Percentiles rank a stretch among this genome's conserved stretches.
These are phyloP conservation scores for Capsaspora owczarzaki DNA, from an alignment of 78 protist species.

Conservation along the genomic window DNA sequence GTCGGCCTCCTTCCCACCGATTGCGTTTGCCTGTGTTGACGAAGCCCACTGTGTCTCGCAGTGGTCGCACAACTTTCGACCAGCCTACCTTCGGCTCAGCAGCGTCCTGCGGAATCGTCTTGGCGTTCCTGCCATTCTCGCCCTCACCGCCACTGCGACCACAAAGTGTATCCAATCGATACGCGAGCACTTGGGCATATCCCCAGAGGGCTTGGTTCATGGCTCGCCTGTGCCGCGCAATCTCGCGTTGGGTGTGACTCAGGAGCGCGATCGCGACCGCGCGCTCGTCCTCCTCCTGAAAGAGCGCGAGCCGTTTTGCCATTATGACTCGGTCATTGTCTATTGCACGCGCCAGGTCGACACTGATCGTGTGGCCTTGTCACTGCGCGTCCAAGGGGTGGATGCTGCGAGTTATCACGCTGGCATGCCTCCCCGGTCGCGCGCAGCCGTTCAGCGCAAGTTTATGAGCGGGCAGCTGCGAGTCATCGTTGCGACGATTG, in stretches of 20 bases:
- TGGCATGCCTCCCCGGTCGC: conserved; percentile 5
- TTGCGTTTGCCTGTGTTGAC: conserved; percentile 56
- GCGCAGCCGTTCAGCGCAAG: conserved; percentile 16
- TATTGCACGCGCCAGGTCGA: conserved; percentile 12
- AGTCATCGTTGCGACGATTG: conserved; percentile 89
- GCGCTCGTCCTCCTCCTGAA: not conserved
- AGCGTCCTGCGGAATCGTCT: not conserved
- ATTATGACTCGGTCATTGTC: not conserved
- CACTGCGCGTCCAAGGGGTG: not conserved
- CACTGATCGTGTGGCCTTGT: conserved; percentile 1
- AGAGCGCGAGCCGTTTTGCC: no score
- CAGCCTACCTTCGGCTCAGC: conserved; percentile 25
- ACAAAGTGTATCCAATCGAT: not conserved
- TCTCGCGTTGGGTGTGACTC: not conserved
- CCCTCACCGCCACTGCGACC: conserved; percentile 53
- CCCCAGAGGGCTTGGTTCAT: not conserved
- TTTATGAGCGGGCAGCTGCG: conserved; percentile 3
- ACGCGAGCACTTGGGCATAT: not conserved
- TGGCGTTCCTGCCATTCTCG: conserved; percentile 18
- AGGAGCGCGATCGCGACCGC: not conserved
- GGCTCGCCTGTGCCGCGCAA: conserved; percentile 6
- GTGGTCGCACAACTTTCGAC: conserved; percentile 79
- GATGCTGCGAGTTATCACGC: conserved; percentile 34
- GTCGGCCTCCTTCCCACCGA: not conserved
- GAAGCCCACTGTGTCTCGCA: conserved; percentile 77